Evolutionary conservation across 2,329 filamentous ascomycete species (phyloP), one percentile per base, ranked within the genome.

Genomic region (Ophiostoma sp.): DNA sequence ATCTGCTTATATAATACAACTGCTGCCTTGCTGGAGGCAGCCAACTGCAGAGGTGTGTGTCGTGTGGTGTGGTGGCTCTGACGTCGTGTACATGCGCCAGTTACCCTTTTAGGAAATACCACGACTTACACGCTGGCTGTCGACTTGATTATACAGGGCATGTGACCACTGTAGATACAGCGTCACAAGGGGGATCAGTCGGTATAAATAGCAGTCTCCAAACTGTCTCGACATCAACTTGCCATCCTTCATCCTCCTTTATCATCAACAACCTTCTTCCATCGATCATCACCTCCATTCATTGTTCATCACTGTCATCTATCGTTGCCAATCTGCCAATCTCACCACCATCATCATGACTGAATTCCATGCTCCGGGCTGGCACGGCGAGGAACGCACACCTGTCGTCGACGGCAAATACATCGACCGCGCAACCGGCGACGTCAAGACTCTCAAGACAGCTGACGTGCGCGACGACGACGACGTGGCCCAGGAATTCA

Each of bases 321-420:
- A 27, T 1, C 8, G 4, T 9, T n/a, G 18, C n/a, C 4, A 27
- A 7, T 5, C 49, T 27, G 27, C 27, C 27, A 27, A 1, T 27
- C 1, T 2, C 27, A 27, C 27, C 27, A 27, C 27, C 9, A 16
- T 41, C n/a, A 36, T n/a, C 45, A 38, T 49, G 27, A 52, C 18
- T 4, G 27, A 47, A 47, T 66, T 66, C 16, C 64, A 66, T 38
- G 42, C 64, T 5, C 27, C 64, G 2, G 64, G 64, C 44, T 66
- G 64, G 64, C 64, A 66, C 64, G 36, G 64, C 64, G 64, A 66
- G 4, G 64, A 45, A 12, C 41, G 40, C 42, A 41, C 64, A 11
- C 64, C 64, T 7, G 45, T 66, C 27, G 45, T 66, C 38, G 64
- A 66, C 45, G 36, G 40, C n/a, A 66, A 66, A 36, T 66, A 66